A percentile compares a stretch with the other conserved stretches of the same genome.
These are phyloP conservation scores for Ustilago trichophora DNA, from an alignment of 1,284 basidiomycete species.

Conservation along the genomic window DNA sequence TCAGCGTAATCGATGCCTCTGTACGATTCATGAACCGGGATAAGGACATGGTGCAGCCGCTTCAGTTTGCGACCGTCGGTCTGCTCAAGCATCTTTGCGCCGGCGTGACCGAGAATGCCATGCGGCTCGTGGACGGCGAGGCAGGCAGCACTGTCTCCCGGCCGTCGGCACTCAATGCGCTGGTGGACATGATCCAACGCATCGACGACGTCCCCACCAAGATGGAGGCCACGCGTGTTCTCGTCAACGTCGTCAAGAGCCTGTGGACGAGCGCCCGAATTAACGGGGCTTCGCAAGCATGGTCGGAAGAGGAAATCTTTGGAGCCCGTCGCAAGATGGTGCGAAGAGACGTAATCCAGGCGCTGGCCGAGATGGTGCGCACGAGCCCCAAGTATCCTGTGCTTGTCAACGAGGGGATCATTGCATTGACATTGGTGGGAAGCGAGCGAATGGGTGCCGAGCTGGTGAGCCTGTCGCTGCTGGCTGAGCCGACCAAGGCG, in stretches of 20 bases:
- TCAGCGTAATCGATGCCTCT: slow-evolving; percentile 30
- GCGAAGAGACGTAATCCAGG: slow-evolving; percentile 56
- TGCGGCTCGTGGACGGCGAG: slow-evolving; percentile 72
- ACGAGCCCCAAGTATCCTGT: slow-evolving; percentile 82
- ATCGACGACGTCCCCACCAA: slow-evolving; percentile 83
- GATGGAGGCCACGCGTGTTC: slow-evolving; percentile 86
- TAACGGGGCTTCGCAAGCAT: background rate
- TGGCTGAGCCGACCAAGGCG: slow-evolving; percentile 24
- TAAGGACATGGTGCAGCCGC: slow-evolving; percentile 68
- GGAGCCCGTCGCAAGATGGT: slow-evolving; percentile 20
- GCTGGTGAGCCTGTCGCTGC: slow-evolving; percentile 61
- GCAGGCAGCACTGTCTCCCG: too few species aligned
- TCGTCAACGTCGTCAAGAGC: slow-evolving; percentile 77
- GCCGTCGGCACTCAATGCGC: slow-evolving; percentile 74
- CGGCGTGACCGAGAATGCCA: slow-evolving; percentile 68
- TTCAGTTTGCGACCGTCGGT: slow-evolving; percentile 87
- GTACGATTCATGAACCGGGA: slow-evolving; percentile 33
- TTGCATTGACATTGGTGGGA: slow-evolving; percentile 81
- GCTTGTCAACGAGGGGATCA: slow-evolving; percentile 86
- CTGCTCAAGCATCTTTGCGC: slow-evolving; percentile 87
- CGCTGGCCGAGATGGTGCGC: slow-evolving; percentile 78
- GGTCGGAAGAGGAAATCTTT: background rate
- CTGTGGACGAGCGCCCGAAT: slow-evolving; percentile 41
- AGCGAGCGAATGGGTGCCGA: slow-evolving; percentile 75
- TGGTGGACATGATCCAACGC: slow-evolving; percentile 79